phyloP scores from a whole-genome alignment of 2,329 filamentous ascomycete genomes.

The Fusarium coicis region DNA sequence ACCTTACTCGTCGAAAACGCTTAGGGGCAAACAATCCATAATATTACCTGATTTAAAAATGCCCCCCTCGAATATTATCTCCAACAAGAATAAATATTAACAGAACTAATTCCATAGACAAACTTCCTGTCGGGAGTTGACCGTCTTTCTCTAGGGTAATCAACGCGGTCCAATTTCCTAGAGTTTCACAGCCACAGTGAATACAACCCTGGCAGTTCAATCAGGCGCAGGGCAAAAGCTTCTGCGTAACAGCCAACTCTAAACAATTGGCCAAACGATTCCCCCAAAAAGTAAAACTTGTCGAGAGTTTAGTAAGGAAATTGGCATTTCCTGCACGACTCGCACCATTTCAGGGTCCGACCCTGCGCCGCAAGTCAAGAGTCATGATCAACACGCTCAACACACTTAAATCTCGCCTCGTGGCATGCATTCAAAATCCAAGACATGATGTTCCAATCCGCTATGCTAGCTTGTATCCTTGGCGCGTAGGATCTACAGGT shows the following conservation, averaged over 20 bases:
- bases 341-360: not conserved
- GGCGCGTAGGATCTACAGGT: not conserved
- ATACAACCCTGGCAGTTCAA: not conserved
- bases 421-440: not conserved
- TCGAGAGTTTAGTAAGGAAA: not conserved
- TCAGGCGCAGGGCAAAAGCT: not conserved
- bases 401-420: not conserved
- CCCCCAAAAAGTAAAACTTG: not conserved
- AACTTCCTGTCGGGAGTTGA: too few relatives aligned
- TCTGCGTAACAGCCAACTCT: not conserved
- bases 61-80: fast-evolving
- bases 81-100: fast-evolving
- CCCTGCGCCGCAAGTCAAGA: not conserved
- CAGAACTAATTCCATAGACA: too few relatives aligned
- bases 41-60: fast-evolving
- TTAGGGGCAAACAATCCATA: fast-evolving
- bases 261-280: not conserved
- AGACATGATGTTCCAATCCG: not conserved
- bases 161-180: not conserved
- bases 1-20: not conserved
- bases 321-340: not conserved
- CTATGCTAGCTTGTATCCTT: not conserved
- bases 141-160: fast-evolving
- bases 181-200: not conserved
- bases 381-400: not conserved